Percentiles rank a stretch among this genome's conserved stretches.
Conservation (phyloP, 2,329 filamentous ascomycete species). For the Sclerotinia minor region DNA sequence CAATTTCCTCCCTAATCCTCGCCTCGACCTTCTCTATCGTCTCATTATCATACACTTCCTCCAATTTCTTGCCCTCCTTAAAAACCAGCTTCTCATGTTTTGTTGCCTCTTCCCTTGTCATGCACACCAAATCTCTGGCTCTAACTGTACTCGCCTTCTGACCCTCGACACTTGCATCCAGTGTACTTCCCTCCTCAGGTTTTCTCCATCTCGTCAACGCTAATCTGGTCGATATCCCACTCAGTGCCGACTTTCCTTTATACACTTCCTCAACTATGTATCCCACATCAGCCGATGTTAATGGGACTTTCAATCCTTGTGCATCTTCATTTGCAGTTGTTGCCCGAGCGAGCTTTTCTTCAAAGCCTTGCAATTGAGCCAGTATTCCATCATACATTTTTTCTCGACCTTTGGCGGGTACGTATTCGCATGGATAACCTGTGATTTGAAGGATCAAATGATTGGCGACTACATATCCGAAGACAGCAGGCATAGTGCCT, state of each 20-base stretch:
- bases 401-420: slow-evolving; percentile 76
- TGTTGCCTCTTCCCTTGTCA: slow-evolving; percentile 88
- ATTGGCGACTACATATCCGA: slow-evolving; percentile 88
- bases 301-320: slow-evolving; percentile 74
- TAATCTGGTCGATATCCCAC: slow-evolving; percentile 76
- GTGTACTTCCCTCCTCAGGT: slow-evolving; percentile 54
- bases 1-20: slow-evolving; percentile 66
- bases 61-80: slow-evolving; percentile 62
- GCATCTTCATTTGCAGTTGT: slow-evolving; percentile 48
- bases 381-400: slow-evolving; percentile 91
- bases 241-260: slow-evolving; percentile 77
- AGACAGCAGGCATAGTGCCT: slow-evolving; percentile 96
- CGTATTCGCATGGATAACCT: slow-evolving; percentile 84
- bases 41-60: slow-evolving; percentile 72
- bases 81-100: slow-evolving; percentile 80
- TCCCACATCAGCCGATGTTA: slow-evolving; percentile 78
- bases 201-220: slow-evolving; percentile 78
- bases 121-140: slow-evolving; percentile 74
- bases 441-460: slow-evolving; percentile 81
- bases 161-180: slow-evolving; percentile 66
- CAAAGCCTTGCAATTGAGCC: slow-evolving; percentile 70
- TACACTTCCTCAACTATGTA: slow-evolving; percentile 91
- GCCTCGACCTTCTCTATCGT: slow-evolving; percentile 67
- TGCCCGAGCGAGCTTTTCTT: slow-evolving; percentile 67
- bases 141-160: slow-evolving; percentile 74